Evolutionary conservation across 2,329 filamentous ascomycete genomes (phyloP), one percentile per base, ranked within the genome.

Genomic region (Coleophoma eucalyptorum): DNA sequence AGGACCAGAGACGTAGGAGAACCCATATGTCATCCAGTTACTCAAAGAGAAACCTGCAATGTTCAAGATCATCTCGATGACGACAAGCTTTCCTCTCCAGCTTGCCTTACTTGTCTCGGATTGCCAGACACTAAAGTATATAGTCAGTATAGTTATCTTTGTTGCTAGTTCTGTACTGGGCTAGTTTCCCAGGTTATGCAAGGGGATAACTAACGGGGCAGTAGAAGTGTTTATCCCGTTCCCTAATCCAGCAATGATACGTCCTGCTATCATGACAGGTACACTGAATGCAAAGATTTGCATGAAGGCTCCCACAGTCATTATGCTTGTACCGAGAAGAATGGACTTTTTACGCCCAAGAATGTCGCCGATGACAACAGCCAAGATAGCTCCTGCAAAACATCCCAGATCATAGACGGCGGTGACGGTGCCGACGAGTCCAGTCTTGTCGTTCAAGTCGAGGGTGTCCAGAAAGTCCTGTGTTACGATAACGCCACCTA

Each of bases 11-110:
- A 73, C 72, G 54, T 77, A 79, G 4, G 73, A 76, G 51, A 79
- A 68, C 19, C 78, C 79, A 26, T 78, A 73, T 53, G 81, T 78
- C 48, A 82, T 71, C 79, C 79, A 83, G 64, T 81, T 81, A 1
- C 74, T 77, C 34, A 81, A 70, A 10, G n/a, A 47, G 32, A 47
- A 47, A 13, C 46, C 46, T 2, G 31, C 19, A 31, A 42, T 18
- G 33, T 40, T 37, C 46, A 48, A 26, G 32, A 41, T 20, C 13
- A 48, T n/a, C 10, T 21, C 19, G 5, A 48, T 13, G 26, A 48
- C 34, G 18, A 48, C 35, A 6, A 48, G 46, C 33, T 41, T 37
- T n/a, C 46, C 46, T 16, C 16, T 33, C 41, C 15, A 50, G 34
- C 32, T 44, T 38, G 41, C 48, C 42, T 50, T 41, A 35, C 16